Conservation (phyloP, 148 eudicot genomes). For the Chenopodium quinoa region DNA sequence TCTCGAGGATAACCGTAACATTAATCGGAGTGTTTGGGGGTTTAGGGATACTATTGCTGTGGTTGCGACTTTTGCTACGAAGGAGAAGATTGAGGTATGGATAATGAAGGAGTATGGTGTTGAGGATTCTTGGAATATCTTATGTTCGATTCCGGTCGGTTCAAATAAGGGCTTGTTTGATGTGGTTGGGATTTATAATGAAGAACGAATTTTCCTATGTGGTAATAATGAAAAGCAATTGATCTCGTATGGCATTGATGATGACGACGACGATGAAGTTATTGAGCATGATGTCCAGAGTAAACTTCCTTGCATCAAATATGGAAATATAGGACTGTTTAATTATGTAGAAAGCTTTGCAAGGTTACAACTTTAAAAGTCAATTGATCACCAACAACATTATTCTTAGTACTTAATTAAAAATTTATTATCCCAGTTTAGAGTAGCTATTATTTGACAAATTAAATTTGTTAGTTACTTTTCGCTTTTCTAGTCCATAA, state of each 20-base stretch:
- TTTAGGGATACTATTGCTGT: neutral
- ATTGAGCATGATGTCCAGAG: neutral
- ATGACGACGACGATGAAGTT: neutral
- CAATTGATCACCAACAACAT: no score
- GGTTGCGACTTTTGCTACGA: neutral
- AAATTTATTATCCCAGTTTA: no score
- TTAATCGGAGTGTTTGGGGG: neutral
- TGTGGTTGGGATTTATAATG: neutral
- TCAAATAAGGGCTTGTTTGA: no score
- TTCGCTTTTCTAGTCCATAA: no score
- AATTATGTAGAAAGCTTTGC: no score
- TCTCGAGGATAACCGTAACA: no score
- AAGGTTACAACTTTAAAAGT: no score
- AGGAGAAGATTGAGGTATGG: neutral
- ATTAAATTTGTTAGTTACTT: no score
- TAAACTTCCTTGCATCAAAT: no score
- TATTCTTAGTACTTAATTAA: no score
- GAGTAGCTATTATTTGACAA: no score
- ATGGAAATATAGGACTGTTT: no score
- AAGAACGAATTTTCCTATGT: neutral
- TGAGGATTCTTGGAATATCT: conserved; percentile 8
- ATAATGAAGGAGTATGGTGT: conserved; percentile 17
- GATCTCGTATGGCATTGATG: neutral
- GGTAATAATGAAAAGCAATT: neutral
- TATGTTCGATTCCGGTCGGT: neutral